phyloP scores from a whole-genome alignment of 441 rosid species.

The Kokia cookei region DNA sequence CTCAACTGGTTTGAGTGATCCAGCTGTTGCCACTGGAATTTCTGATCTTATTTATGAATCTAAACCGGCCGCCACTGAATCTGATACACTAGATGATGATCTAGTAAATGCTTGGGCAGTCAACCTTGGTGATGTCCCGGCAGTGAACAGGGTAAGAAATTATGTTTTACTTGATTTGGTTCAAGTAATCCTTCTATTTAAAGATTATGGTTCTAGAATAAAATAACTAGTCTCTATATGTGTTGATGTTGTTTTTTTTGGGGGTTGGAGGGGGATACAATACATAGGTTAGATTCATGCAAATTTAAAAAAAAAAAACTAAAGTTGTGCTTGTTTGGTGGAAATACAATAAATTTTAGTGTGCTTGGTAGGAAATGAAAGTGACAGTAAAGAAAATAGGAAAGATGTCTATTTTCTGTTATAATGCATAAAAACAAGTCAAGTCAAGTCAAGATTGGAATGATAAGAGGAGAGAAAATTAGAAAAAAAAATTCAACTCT shows the following conservation, averaged over 20 bases:
- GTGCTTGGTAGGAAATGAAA: neutral
- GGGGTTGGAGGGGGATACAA: neutral
- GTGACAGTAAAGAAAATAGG: neutral
- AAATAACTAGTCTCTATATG: neutral
- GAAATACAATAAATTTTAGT: neutral
- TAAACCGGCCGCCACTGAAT: slow-evolving; percentile 59
- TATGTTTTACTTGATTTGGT: neutral
- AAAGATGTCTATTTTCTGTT: neutral
- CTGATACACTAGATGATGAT: slow-evolving; percentile 92
- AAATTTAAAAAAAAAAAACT: neutral
- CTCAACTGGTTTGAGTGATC: slow-evolving; percentile 79
- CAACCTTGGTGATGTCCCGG: slow-evolving; percentile 97
- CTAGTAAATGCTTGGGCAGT: slow-evolving; percentile 99
- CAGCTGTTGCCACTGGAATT: slow-evolving; percentile 95
- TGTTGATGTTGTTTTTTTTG: neutral
- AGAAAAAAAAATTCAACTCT: neutral
- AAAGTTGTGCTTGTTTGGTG: neutral
- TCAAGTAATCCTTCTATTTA: neutral
- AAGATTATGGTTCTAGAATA: neutral
- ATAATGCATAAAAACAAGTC: neutral
- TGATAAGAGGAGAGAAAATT: neutral
- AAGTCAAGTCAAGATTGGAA: neutral
- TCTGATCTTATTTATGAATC: slow-evolving; percentile 93
- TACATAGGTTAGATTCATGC: neutral
- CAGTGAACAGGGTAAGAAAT: slow-evolving; percentile 83